Base-by-base conservation (phyloP, 2,329 filamentous ascomycete species). In the Pezicula carpinea region DNA sequence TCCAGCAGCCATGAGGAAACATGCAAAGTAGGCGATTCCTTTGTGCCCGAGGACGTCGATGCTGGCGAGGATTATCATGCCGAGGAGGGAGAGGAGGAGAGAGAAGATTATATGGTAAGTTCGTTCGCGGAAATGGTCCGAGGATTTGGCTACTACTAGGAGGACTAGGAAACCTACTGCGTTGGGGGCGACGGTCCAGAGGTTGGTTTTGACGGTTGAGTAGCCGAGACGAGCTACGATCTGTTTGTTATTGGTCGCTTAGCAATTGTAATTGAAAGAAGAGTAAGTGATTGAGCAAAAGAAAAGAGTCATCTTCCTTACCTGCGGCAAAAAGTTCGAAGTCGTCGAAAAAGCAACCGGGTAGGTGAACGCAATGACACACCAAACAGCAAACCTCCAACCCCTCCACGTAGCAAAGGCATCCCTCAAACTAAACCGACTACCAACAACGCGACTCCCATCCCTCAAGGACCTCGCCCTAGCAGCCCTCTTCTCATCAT, bases 181-280 rank as follows among this genome's bases (percentile, higher is more conserved):
- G 21, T 76, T 76, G 0, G 72, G 72, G 3, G 72, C 69, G 4
- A 76, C 71, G 0, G 71, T 75, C 58, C 67, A 72, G 4, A 76
- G 62, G 47, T 75, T 75, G 0, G 72, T 74, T 35, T 71, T 69
- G 26, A 76, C 60, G 0, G 65, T 64, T 4, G 59, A 65, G 48
- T 68, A 74, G 0, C 71, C 72, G 1, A 76, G 60, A 0, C 70
- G 64, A 44, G 65, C 56, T 6, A 76, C 66, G 40, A 75, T 72
- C 55, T 62, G 23, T 43, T 32, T 18, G 15, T 29, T 2, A 17
- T 43, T 43, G 33, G 40, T 6, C 18, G 10, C 14, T 15, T 43
- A 31, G n/a, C 26, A 29, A 11, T 17, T n/a, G 42, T 2, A 29
- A 29, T 10, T 2, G 6, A 29, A 11, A 29, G 26, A 29, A 29